These are phyloP conservation scores for Saccharum officinarum DNA, from an alignment of 176 grass and related monocot species.

Conservation along the genomic window DNA sequence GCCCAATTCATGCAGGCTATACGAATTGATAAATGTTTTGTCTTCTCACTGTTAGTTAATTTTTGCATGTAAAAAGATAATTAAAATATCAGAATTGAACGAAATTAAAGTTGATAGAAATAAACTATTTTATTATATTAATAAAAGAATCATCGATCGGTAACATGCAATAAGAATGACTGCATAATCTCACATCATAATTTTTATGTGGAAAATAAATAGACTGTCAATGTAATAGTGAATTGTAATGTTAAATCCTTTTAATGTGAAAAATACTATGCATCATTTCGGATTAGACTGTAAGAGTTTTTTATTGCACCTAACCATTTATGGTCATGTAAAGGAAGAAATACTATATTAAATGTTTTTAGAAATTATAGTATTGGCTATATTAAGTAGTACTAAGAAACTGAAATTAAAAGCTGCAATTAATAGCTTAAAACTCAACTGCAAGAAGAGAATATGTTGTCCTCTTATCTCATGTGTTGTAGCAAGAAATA, in stretches of 20 bases:
- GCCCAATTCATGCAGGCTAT: conserved; percentile 12
- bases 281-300: background rate
- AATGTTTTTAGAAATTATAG: background rate
- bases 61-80: background rate
- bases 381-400: background rate
- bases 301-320: background rate
- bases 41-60: background rate
- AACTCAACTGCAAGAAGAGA: background rate
- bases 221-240: background rate
- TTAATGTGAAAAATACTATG: background rate
- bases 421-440: background rate
- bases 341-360: background rate
- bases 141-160: background rate
- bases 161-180: background rate
- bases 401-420: background rate
- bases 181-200: too few relatives aligned
- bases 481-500: background rate
- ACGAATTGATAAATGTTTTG: background rate
- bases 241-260: background rate
- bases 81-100: background rate
- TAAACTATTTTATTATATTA: background rate
- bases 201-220: background rate
- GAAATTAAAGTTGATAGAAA: background rate
- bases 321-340: background rate
- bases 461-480: background rate